Evolutionary conservation across 2,329 filamentous ascomycete species (phyloP), one percentile per base, ranked within the genome.

Genomic region (Fusarium sp.): DNA sequence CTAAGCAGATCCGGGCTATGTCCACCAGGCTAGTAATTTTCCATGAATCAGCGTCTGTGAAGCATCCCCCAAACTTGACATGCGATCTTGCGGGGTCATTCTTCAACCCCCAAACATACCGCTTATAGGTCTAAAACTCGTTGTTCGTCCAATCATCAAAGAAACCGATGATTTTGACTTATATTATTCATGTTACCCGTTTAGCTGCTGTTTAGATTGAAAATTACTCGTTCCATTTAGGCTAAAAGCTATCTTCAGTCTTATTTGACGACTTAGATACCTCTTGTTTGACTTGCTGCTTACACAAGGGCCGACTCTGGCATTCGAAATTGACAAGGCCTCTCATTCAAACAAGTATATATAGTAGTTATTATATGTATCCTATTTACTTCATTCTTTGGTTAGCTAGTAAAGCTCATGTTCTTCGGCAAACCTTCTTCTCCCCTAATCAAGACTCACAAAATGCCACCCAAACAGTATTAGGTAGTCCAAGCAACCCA

Each of bases 21-120:
- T 61, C 24, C 38, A 62, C 41, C 42, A 44, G 14, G 13, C 41
- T 59, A 22, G n/a, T 48, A 50, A 32, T 64, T 63, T 67, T 64
- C 64, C 64, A 58, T 64, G 44, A 67, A 67, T 67, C 52, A 64
- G 60, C 22, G 17, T 14, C 24, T 22, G 15, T 14, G 17, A 34
- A 36, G 41, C 9, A 18, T 5, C 39, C 41, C 42, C 54, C 34
- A 48, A 36, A 59, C 32, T 64, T 26, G 18, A 6, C 20, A 26
- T 39, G 15, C 17, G 8, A 44, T 26, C 32, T 47, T 58, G 34
- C 14, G 41, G 41, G 52, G 52, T n/a, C 8, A 38, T 18, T n/a
- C 15, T 12, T n/a, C 6, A 38, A 55, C 58, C 58, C 58, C 58
- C 58, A 61, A 54, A 41, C 18, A 22, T 55, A 12, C 51, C 24